These are phyloP conservation scores for Leucosporidium scottii DNA, from an alignment of 768 basidiomycete genomes.

Conservation along the genomic window DNA sequence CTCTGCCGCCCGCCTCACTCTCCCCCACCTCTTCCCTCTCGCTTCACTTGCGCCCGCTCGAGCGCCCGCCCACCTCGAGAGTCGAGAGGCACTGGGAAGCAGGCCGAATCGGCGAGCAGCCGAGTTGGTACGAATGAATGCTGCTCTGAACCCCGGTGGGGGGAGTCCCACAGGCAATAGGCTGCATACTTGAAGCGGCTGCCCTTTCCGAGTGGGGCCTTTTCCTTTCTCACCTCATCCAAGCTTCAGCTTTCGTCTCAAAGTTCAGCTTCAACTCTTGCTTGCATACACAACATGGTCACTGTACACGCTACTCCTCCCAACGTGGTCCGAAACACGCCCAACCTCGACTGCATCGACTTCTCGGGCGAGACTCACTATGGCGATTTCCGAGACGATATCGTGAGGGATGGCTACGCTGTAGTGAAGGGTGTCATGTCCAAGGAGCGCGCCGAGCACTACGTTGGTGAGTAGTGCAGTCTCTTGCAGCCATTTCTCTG, in stretches of 20 bases:
- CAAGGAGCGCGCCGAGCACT: neutral
- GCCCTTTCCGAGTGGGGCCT: too few species aligned
- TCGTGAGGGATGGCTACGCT: slow-evolving; percentile 10
- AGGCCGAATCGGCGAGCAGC: too few species aligned
- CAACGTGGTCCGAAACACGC: slow-evolving; percentile 8
- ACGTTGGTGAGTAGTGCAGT: neutral
- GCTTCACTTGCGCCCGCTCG: too few species aligned
- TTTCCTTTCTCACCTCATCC: too few species aligned
- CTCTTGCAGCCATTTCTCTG: neutral
- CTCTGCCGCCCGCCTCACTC: too few species aligned
- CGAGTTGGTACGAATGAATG: too few species aligned
- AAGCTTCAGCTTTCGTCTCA: neutral
- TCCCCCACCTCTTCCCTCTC: too few species aligned
- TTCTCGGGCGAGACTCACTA: slow-evolving; percentile 13
- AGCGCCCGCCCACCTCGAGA: too few species aligned
- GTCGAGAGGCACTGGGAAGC: too few species aligned
- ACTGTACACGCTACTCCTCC: slow-evolving; percentile 1
- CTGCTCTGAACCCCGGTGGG: too few species aligned
- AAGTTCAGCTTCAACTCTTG: neutral
- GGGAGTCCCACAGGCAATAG: too few species aligned
- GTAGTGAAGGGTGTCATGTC: slow-evolving; percentile 8
- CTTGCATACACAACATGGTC: neutral
- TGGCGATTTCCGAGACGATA: slow-evolving; percentile 20
- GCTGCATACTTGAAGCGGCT: too few species aligned
- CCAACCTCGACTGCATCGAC: slow-evolving; percentile 19